phyloP scores from a whole-genome alignment of 495 filamentous ascomycete genomes.

The Annulohypoxylon nitens region DNA sequence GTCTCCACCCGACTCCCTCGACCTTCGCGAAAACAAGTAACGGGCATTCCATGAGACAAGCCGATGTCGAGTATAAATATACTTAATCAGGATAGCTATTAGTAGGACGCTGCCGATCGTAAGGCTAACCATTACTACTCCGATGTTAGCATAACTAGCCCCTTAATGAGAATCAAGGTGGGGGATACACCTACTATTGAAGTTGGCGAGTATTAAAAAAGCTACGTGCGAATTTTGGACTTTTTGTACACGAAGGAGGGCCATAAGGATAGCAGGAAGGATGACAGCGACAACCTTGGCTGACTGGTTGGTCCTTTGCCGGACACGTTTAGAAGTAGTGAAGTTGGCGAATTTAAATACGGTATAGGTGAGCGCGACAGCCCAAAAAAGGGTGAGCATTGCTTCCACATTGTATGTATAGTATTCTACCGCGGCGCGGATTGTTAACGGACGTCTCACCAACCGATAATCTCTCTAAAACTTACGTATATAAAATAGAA shows the following conservation, averaged over 20 bases:
- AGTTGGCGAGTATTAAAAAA: constrained; percentile 58
- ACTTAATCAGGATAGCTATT: constrained; percentile 59
- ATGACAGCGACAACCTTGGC: constrained; percentile 55
- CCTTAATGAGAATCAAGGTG: background rate
- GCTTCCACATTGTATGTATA: constrained; percentile 65
- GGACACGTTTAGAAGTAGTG: constrained; percentile 32
- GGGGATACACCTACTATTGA: constrained; percentile 54
- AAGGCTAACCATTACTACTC: constrained; percentile 59
- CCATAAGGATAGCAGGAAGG: constrained; percentile 55
- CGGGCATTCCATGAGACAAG: constrained; percentile 56
- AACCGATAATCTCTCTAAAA: background rate
- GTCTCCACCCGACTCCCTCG: constrained; percentile 31
- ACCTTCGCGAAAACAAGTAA: constrained; percentile 46
- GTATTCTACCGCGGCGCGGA: constrained; percentile 52
- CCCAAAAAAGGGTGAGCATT: constrained; percentile 63
- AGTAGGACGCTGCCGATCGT: constrained; percentile 56
- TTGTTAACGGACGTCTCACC: constrained; percentile 5
- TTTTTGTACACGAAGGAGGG: constrained; percentile 51
- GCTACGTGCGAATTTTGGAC: constrained; percentile 48
- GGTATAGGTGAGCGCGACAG: constrained; percentile 55
- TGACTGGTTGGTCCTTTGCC: constrained; percentile 49
- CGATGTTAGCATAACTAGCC: background rate
- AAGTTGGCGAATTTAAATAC: constrained; percentile 51
- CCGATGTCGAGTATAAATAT: constrained; percentile 58
- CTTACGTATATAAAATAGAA: constrained; percentile 63